phyloP scores from a whole-genome alignment of 805 yeast species.

The Candida hungchunana region DNA sequence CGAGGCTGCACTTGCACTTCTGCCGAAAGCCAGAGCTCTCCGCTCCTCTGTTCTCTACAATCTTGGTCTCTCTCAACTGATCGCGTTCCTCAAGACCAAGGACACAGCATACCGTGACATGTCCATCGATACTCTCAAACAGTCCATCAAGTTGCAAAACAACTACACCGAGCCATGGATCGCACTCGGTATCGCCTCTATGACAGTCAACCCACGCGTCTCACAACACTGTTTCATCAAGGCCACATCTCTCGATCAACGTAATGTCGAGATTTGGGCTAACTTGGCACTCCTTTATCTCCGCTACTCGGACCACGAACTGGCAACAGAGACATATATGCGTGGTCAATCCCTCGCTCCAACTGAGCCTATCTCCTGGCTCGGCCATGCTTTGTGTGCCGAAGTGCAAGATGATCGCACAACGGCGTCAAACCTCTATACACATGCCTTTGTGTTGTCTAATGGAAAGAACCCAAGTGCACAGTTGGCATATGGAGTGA shows the following conservation, averaged over 20 bases:
- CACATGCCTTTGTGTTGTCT: slow-evolving; percentile 76
- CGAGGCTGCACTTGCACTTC: slow-evolving; percentile 40
- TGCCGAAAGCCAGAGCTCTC: slow-evolving; percentile 40
- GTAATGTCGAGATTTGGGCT: slow-evolving; percentile 70
- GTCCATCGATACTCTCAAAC: slow-evolving; percentile 56
- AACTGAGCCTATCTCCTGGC: slow-evolving; percentile 70
- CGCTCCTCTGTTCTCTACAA: slow-evolving; percentile 61
- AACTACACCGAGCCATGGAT: slow-evolving; percentile 75
- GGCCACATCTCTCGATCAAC: slow-evolving; percentile 65
- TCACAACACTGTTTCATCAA: slow-evolving; percentile 93
- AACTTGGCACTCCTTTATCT: slow-evolving; percentile 78
- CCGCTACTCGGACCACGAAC: slow-evolving; percentile 57
- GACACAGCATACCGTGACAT: slow-evolving; percentile 36
- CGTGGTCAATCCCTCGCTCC: slow-evolving; percentile 84
- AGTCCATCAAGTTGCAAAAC: slow-evolving; percentile 68
- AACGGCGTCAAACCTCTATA: slow-evolving; percentile 55
- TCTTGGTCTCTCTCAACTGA: slow-evolving; percentile 61
- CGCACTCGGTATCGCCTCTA: slow-evolving; percentile 73
- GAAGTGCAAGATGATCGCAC: slow-evolving; percentile 45
- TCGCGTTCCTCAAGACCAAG: slow-evolving; percentile 35
- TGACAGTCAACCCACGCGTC: slow-evolving; percentile 58
- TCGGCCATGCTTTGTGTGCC: slow-evolving; percentile 71
- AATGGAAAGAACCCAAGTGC: slow-evolving; percentile 69
- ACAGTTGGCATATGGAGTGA: slow-evolving; percentile 66
- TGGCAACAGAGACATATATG: slow-evolving; percentile 68